These are phyloP conservation scores for Henckelia pumila DNA, from an alignment of 257 asterid genomes.

Conservation along the genomic window DNA sequence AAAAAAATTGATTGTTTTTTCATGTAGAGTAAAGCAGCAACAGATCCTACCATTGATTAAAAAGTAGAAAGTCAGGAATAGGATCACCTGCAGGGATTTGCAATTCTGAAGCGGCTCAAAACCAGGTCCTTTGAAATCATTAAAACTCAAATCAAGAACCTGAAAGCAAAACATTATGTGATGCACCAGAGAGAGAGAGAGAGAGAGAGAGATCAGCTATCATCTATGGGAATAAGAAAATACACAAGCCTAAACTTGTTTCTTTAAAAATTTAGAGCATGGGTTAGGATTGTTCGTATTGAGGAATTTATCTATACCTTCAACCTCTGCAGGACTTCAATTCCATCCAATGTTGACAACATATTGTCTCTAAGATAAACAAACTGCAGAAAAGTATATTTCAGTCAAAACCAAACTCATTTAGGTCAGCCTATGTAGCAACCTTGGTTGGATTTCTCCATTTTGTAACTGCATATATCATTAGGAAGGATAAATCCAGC, in stretches of 20 bases:
- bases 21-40: conserved; percentile 4
- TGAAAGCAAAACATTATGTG: conserved; percentile 33
- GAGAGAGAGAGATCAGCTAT: conserved; percentile 7
- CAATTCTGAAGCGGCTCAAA: conserved; percentile 95
- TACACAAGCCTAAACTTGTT: conserved; percentile 18
- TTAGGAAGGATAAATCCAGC: conserved; percentile 7
- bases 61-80: conserved; percentile 15
- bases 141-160: conserved; percentile 99
- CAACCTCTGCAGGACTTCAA: conserved; percentile 83
- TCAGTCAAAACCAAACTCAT: conserved; percentile 13
- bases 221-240: conserved; percentile 15
- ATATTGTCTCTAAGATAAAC: conserved; percentile 97
- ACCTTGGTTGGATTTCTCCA: conserved; percentile 15
- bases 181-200: conserved; percentile 18
- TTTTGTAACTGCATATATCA: background rate
- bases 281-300: conserved; percentile 18
- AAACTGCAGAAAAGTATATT: conserved; percentile 56
- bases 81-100: conserved; percentile 81
- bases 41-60: conserved; percentile 4
- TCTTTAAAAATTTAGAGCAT: conserved; percentile 14
- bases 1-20: conserved; percentile 18
- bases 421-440: conserved; percentile 18
- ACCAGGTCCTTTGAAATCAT: conserved; percentile 98
- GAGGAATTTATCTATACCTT: conserved; percentile 56
- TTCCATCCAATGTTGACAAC: conserved; percentile 86